Evolutionary conservation across 257 asterid species (phyloP), one percentile per base, ranked within the genome.

Genomic region (Solanum dulcamara): DNA sequence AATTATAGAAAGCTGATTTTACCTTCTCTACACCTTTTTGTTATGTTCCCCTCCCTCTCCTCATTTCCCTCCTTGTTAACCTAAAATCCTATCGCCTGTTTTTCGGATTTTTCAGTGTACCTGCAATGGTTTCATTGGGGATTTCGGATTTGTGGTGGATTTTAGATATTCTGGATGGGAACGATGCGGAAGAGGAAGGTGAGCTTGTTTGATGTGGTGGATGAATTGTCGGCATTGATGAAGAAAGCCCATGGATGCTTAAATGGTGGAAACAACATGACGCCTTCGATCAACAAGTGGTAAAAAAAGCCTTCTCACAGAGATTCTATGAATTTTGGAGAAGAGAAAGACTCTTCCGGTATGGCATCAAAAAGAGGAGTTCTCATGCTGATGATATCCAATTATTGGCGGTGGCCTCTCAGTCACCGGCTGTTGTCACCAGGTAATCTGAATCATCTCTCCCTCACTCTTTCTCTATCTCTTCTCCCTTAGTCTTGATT

Each of bases 121-220:
- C 33, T 72, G 51, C 51, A n/a, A 38, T 72, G 44, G 10, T 72
- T n/a, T 38, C 81, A 72, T 38, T 20, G 79, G 50, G 42, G 79
- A 70, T 38, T 35, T 40, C 1, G 46, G 17, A 38, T 6, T 72
- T 14, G 53, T n/a, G 30, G 51, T 38, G 53, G 53, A 22, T 22
- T 37, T 38, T n/a, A 72, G 33, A 38, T 72, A 38, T n/a, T 72
- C 81, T 38, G 53, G 90, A 95, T 92, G 97, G 98, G 96, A 85
- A 94, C 37, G 17, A 98, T 95, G 94, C 90, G 98, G 92, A 97
- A 94, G 89, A 89, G 99, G 87, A 95, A 95, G 90, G 93, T 97
- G 75, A 97, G 97, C 59, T 86, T 94, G 89, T 97, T 97, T 75
- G 99, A 97, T 24, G 97, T 94, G 64, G 98, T 95, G 86, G 99